phyloP scores from a whole-genome alignment of 768 basidiomycete genomes.

The Termitomyces sp. region DNA sequence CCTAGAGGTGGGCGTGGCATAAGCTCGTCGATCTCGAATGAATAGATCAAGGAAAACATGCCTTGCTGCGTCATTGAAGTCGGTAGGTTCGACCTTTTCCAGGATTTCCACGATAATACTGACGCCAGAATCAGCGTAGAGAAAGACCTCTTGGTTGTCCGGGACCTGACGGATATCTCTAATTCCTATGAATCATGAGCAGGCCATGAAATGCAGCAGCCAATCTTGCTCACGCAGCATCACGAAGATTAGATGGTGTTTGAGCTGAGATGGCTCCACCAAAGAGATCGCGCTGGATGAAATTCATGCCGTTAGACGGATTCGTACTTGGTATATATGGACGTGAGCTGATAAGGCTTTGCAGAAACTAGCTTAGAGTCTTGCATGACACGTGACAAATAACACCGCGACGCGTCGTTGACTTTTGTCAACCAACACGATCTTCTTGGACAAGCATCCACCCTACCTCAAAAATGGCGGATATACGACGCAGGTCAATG shows the following conservation, averaged over 20 bases:
- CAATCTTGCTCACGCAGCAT: constrained; percentile 72
- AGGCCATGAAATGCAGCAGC: background rate
- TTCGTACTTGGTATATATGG: no score
- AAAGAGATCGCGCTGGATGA: constrained; percentile 55
- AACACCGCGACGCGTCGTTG: constrained; percentile 24
- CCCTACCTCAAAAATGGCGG: constrained; percentile 19
- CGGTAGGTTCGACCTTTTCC: constrained; percentile 57
- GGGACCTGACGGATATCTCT: constrained; percentile 78
- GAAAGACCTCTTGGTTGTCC: constrained; percentile 91
- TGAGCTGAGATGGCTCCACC: constrained; percentile 78
- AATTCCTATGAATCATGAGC: background rate
- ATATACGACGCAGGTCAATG: constrained; percentile 51
- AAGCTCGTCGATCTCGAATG: background rate
- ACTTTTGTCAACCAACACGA: background rate
- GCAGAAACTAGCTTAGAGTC: no score
- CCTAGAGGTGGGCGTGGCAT: constrained; percentile 38
- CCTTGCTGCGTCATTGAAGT: constrained; percentile 66
- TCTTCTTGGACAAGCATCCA: background rate
- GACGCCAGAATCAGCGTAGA: constrained; percentile 62
- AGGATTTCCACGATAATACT: constrained; percentile 87
- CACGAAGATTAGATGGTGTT: constrained; percentile 57
- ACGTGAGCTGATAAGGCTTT: background rate
- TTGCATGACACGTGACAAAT: constrained; percentile 16
- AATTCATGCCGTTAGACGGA: no score
- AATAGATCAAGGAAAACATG: background rate